phyloP scores from a whole-genome alignment of 106 monocot species.

The Apostasia shenzhenica region DNA sequence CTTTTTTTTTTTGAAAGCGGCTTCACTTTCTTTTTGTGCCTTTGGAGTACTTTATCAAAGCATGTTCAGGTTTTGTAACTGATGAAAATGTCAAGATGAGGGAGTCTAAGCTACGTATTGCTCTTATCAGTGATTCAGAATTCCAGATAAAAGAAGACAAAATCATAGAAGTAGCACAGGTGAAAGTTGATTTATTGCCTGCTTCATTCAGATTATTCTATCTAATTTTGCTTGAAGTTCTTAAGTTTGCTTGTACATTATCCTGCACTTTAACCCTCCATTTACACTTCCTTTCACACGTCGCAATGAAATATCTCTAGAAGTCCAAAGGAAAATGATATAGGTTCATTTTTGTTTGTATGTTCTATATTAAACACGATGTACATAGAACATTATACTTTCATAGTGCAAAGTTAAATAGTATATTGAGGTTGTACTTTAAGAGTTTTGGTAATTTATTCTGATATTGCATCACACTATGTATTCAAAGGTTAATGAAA shows the following conservation, averaged over 20 bases:
- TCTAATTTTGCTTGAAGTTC: background rate
- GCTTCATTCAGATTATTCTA: background rate
- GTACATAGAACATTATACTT: too few relatives aligned
- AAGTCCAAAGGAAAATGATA: conserved; percentile 47
- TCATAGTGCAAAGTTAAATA: too few relatives aligned
- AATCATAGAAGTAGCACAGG: conserved; percentile 77
- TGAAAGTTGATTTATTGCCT: conserved; percentile 11
- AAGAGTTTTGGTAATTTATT: too few relatives aligned
- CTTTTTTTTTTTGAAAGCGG: too few relatives aligned
- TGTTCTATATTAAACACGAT: too few relatives aligned
- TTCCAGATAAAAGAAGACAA: conserved; percentile 55
- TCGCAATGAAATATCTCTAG: conserved; percentile 72
- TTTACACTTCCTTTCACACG: conserved; percentile 86
- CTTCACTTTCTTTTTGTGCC: too few relatives aligned
- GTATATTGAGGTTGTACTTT: too few relatives aligned
- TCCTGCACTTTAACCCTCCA: conserved; percentile 76
- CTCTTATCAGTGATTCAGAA: conserved; percentile 38
- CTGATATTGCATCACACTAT: too few relatives aligned
- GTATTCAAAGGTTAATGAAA: too few relatives aligned
- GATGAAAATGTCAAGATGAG: conserved; percentile 50
- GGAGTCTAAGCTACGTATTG: conserved; percentile 52
- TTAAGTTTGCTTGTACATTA: background rate
- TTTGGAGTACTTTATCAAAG: too few relatives aligned
- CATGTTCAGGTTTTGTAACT: conserved; percentile 51
- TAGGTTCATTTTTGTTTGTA: background rate